phyloP scores from a whole-genome alignment of 2,329 filamentous ascomycete genomes.

The Talaromyces piceae region DNA sequence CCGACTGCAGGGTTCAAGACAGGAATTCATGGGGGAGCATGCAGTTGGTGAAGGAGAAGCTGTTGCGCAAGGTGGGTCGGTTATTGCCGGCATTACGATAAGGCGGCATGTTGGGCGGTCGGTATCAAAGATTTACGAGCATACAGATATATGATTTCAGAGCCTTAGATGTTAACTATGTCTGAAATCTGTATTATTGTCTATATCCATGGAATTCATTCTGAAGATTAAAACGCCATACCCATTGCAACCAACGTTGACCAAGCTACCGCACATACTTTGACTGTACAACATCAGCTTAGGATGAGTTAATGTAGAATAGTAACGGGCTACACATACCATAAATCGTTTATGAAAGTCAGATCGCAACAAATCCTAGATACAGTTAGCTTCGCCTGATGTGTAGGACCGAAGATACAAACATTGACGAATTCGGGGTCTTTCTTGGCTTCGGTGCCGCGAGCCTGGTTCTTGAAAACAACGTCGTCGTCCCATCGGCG shows the following conservation, averaged over 20 bases:
- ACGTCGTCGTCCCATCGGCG: constrained; percentile 92
- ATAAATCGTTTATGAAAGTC: constrained; percentile 99
- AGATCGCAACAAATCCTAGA: constrained; percentile 73
- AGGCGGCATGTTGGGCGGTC: constrained; percentile 4
- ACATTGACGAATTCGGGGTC: constrained; percentile 98
- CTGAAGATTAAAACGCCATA: constrained; percentile 1
- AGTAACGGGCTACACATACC: constrained; percentile 38
- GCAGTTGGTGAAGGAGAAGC: not conserved
- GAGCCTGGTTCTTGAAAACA: constrained; percentile 97
- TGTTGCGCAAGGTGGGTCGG: not conserved
- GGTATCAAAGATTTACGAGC: not conserved
- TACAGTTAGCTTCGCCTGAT: constrained; percentile 7
- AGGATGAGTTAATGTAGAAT: not conserved
- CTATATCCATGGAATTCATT: not conserved
- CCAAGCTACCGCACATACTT: constrained; percentile 40
- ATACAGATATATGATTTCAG: not conserved
- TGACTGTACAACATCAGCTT: constrained; percentile 25
- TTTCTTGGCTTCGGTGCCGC: constrained; percentile 85
- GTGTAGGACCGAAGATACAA: constrained; percentile 29
- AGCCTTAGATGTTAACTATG: not conserved
- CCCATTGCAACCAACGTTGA: not conserved
- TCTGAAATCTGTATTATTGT: not conserved
- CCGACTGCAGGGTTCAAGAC: too few species aligned
- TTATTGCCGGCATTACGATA: constrained; percentile 4
- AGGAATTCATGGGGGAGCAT: too few species aligned